These are phyloP conservation scores for Castanopsis chinensis DNA, from an alignment of 306 rosid genomes.

Conservation along the genomic window DNA sequence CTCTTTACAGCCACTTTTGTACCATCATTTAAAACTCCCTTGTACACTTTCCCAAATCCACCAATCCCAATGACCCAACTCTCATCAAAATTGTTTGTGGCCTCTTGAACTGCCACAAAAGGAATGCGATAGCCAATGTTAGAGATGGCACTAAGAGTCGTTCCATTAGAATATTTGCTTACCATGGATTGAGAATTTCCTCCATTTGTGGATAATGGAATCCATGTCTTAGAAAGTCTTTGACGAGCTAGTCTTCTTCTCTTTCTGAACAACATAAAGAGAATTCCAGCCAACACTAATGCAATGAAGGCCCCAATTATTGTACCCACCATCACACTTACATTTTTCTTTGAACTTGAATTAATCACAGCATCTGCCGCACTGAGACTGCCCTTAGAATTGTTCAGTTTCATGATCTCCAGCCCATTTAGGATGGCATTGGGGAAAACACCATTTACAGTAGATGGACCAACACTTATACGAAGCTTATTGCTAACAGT, in stretches of 20 bases:
- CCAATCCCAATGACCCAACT: conserved; percentile 79
- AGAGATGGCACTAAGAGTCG: conserved; percentile 57
- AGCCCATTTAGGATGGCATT: conserved; percentile 89
- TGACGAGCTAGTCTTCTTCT: conserved; percentile 41
- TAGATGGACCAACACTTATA: conserved; percentile 73
- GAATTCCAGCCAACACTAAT: conserved; percentile 39
- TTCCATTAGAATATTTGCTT: conserved; percentile 72
- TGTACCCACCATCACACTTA: conserved; percentile 60
- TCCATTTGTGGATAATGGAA: conserved; percentile 58
- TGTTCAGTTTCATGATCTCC: conserved; percentile 89
- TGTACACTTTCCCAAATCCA: conserved; percentile 86
- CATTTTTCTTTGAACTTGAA: conserved; percentile 48
- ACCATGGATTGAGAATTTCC: conserved; percentile 77
- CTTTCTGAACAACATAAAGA: conserved; percentile 49
- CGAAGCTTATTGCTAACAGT: conserved; percentile 31
- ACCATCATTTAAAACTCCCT: conserved; percentile 68
- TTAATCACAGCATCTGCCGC: conserved; percentile 18
- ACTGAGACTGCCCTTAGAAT: conserved; percentile 69
- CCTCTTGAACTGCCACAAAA: conserved; percentile 66
- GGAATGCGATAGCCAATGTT: conserved; percentile 63
- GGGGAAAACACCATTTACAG: conserved; percentile 37
- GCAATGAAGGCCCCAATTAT: conserved; percentile 46
- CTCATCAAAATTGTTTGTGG: conserved; percentile 77
- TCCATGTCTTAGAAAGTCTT: conserved; percentile 67
- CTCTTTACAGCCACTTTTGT: conserved; percentile 90